Evolutionary conservation across 371 early-diverging fungal species (phyloP).

Genomic region (Dinochytrium kinnereticum): DNA sequence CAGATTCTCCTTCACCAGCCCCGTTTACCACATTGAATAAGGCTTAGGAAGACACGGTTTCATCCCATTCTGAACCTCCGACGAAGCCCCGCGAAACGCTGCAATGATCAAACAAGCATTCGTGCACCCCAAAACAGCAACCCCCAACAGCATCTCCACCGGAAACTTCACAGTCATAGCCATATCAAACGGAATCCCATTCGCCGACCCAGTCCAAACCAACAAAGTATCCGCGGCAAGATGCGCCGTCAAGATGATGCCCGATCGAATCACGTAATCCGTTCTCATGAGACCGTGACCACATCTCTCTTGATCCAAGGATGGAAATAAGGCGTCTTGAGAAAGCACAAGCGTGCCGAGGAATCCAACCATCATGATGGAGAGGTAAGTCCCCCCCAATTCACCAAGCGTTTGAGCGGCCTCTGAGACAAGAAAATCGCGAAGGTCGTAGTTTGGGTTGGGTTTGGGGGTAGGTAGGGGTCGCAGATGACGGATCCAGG

Average conservation of each 20-base stretch:
- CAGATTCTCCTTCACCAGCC: too few species aligned
- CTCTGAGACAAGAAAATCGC: slow-evolving; percentile 4
- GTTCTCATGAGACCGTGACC: not conserved
- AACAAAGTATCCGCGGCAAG: not conserved
- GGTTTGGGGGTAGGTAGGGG: too few species aligned
- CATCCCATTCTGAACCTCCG: not conserved
- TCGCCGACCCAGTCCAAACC: not conserved
- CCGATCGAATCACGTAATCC: not conserved
- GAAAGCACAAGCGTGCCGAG: not conserved
- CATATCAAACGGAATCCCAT: not conserved
- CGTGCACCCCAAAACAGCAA: not conserved
- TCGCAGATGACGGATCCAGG: too few species aligned
- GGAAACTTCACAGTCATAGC: not conserved
- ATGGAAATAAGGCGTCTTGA: not conserved
- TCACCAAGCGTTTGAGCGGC: not conserved
- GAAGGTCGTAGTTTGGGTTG: too few species aligned
- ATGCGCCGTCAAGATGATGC: not conserved
- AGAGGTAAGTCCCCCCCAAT: not conserved
- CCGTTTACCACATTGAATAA: too few species aligned
- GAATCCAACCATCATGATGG: not conserved
- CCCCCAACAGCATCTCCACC: not conserved
- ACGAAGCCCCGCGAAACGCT: not conserved
- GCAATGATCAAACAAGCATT: not conserved
- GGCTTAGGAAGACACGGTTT: too few species aligned
- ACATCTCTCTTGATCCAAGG: not conserved